Conservation (phyloP, 2,329 filamentous ascomycete species). For the Alternaria sp. region DNA sequence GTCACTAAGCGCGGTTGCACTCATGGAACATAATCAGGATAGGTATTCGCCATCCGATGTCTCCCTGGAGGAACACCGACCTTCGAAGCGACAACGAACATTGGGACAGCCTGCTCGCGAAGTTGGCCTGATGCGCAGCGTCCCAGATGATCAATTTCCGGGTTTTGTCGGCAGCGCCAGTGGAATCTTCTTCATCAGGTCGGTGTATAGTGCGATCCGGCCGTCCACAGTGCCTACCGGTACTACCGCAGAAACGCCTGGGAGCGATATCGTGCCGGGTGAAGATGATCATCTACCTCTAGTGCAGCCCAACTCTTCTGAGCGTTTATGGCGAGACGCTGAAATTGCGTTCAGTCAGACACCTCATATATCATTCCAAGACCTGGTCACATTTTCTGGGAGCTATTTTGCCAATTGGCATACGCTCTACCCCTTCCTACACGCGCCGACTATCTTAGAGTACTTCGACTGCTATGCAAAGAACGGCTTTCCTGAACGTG, state of each 20-base stretch:
- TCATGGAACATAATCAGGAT: constrained; percentile 19
- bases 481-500: constrained; percentile 39
- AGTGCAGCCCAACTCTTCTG: constrained; percentile 24
- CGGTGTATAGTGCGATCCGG: constrained; percentile 61
- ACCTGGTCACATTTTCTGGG: constrained; percentile 60
- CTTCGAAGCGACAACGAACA: constrained; percentile 25
- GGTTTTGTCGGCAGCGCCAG: constrained; percentile 66
- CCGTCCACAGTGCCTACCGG: constrained; percentile 19
- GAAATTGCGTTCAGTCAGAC: constrained; percentile 38
- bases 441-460: constrained; percentile 61
- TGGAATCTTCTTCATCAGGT: constrained; percentile 67
- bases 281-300: constrained; percentile 63
- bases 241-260: constrained; percentile 32
- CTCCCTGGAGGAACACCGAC: constrained; percentile 6
- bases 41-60: constrained; percentile 3
- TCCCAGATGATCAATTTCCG: constrained; percentile 56
- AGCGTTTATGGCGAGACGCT: constrained; percentile 38
- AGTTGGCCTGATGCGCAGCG: constrained; percentile 62
- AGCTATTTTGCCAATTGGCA: constrained; percentile 68
- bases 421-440: constrained; percentile 64
- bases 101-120: constrained; percentile 45
- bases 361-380: constrained; percentile 53
- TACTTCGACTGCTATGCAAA: constrained; percentile 56
- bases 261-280: constrained; percentile 61
- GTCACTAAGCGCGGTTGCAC: neutral